phyloP scores from a whole-genome alignment of 306 rosid genomes.

The Morella rubra region DNA sequence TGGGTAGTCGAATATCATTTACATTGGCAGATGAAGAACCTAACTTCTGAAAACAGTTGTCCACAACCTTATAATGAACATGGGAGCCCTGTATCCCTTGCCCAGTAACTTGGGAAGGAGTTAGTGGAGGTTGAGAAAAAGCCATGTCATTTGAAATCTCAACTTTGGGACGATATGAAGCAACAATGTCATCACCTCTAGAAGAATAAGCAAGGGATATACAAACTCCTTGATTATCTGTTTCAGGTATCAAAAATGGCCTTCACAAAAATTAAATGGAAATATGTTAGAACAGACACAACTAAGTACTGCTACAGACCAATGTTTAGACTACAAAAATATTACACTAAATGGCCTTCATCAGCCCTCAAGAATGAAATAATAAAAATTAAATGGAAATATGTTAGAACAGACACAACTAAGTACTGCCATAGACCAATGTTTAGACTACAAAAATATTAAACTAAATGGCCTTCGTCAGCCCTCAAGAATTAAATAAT shows the following conservation, averaged over 20 bases:
- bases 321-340: conserved; percentile 12
- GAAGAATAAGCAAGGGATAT: conserved; percentile 78
- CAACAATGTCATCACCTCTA: conserved; percentile 68
- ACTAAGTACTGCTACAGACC: background rate
- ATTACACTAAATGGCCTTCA: conserved; percentile 18
- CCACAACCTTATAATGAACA: conserved; percentile 47
- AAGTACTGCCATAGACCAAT: background rate
- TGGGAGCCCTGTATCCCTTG: conserved; percentile 69
- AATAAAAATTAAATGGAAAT: background rate
- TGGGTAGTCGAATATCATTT: conserved; percentile 66
- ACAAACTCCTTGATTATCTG: conserved; percentile 74
- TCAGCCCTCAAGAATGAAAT: background rate
- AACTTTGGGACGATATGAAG: conserved; percentile 78
- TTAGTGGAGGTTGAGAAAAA: conserved; percentile 46
- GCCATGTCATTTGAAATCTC: conserved; percentile 39
- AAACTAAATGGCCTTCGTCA: conserved; percentile 18
- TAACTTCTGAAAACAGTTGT: conserved; percentile 36
- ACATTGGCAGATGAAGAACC: conserved; percentile 55
- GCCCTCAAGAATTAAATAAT: background rate
- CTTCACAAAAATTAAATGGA: conserved; percentile 37
- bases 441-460: conserved; percentile 13
- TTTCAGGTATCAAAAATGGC: conserved; percentile 69
- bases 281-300: conserved; percentile 33
- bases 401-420: conserved; percentile 32
- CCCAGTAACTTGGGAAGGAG: conserved; percentile 47